Evolutionary conservation across 306 rosid genomes (phyloP).

Genomic region (Cucumis cinereus): DNA sequence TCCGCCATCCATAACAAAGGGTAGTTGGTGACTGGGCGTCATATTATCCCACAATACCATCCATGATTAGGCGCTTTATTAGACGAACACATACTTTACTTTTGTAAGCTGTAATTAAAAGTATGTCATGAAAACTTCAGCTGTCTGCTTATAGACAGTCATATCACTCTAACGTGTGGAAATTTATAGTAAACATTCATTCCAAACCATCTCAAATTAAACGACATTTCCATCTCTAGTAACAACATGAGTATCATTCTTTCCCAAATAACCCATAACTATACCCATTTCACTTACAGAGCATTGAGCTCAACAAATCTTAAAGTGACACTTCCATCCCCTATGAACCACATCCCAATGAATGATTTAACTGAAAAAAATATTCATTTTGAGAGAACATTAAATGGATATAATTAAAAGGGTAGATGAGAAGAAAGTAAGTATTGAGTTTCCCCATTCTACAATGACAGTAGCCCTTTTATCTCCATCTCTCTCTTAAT

Average conservation of each 20-base stretch:
- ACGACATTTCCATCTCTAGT: background rate
- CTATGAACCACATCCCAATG: background rate
- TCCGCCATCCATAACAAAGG: too few species aligned
- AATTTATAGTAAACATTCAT: background rate
- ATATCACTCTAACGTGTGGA: too few species aligned
- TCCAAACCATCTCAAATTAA: background rate
- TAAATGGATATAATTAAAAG: background rate
- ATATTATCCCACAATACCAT: too few species aligned
- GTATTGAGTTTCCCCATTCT: background rate
- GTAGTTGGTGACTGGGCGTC: too few species aligned
- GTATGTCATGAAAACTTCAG: too few species aligned
- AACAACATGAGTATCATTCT: background rate
- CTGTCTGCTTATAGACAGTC: too few species aligned
- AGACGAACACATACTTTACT: too few species aligned
- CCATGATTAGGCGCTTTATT: too few species aligned
- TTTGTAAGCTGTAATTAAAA: too few species aligned
- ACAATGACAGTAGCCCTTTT: background rate
- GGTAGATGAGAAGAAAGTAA: background rate
- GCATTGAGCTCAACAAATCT: background rate
- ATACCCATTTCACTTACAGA: background rate
- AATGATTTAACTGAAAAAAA: background rate
- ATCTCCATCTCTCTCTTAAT: background rate
- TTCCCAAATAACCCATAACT: background rate
- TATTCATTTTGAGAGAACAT: background rate
- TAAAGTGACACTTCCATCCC: background rate